A percentile compares a stretch with the other conserved stretches of the same genome.
Evolutionary conservation across 768 basidiomycete genomes (phyloP).

Genomic region (Sporobolomyces phaffii): DNA sequence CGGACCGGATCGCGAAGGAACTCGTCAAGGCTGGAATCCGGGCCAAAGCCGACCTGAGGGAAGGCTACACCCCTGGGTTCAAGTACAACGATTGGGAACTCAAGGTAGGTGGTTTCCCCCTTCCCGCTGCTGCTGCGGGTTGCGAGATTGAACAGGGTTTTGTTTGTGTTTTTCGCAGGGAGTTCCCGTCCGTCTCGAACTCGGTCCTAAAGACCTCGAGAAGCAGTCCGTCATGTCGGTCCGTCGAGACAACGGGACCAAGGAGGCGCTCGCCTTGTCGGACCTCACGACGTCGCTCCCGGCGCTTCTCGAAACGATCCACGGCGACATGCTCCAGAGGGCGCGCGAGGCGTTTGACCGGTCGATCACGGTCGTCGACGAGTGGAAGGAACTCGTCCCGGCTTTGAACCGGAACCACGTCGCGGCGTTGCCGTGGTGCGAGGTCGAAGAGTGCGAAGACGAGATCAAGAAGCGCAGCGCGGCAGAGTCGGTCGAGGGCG

Average conservation of each 20-base stretch:
- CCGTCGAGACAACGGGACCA: conserved; percentile 68
- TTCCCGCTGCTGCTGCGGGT: too few relatives aligned
- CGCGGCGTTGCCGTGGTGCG: conserved; percentile 92
- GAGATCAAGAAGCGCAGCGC: conserved; percentile 94
- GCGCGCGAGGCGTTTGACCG: conserved; percentile 69
- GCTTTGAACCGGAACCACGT: conserved; percentile 80
- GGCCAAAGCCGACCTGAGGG: conserved; percentile 83
- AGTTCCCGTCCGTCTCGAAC: conserved; percentile 92
- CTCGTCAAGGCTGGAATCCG: conserved; percentile 69
- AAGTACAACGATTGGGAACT: conserved; percentile 99
- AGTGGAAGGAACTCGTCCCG: conserved; percentile 91
- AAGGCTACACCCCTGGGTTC: conserved; percentile 95
- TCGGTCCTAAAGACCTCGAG: conserved; percentile 84
- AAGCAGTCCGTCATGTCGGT: conserved; percentile 75
- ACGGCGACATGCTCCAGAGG: conserved; percentile 73
- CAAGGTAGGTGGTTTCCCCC: conserved; percentile 72
- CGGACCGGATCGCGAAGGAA: conserved; percentile 64
- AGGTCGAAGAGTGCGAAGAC: conserved; percentile 85
- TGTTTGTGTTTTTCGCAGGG: conserved; percentile 54
- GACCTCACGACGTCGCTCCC: conserved; percentile 55
- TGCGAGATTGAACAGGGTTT: too few relatives aligned
- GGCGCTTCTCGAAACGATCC: conserved; percentile 73
- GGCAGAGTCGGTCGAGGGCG: conserved; percentile 68
- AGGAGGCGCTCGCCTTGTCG: conserved; percentile 55
- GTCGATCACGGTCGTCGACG: conserved; percentile 64